Base-by-base conservation (phyloP, 2,329 filamentous ascomycete species). In the Cercospora sp. region DNA sequence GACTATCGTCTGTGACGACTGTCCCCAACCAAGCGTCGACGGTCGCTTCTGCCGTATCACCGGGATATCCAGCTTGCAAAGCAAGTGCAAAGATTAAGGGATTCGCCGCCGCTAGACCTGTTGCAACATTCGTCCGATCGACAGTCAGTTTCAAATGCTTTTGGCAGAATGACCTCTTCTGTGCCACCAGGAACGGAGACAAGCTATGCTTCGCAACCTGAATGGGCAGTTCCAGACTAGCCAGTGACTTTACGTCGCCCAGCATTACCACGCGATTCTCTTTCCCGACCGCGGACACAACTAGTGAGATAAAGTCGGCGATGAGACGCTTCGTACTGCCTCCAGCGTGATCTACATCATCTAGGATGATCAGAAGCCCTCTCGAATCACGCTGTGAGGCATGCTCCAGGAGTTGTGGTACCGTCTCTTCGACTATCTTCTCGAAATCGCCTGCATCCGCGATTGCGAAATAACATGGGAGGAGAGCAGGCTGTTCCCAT, bases 11-110 rank as follows among this genome's bases (percentile, higher is more conserved):
- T 5, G 0, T 12, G n/a, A 18, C 6, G 16, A 60, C 33, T 33
- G 57, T 30, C 23, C 10, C 57, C 8, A 60, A 20, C 57, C 57
- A 60, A 33, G 26, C 28, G 18, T 60, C 57, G 10, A 60, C 12
- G n/a, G 33, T 40, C 9, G 26, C 33, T 60, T 60, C 57, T 16
- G 57, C 57, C 4, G 57, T 16, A 5, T 40, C 20, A 18, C 57
- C 57, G 10, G 12, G 3, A n/a, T 45, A 3, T 13, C 36, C 26
- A 26, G 60, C 33, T n/a, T 31, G 60, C 18, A 63, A 8, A 5
- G 60, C 60, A 48, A 63, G 60, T 18, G 60, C 60, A 30, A 63
- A 63, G 3, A 63, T 6, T 12, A 4, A 28, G 5, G 36, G 60
- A 18, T 63, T 51, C 4, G 33, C 26, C 16, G 60, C 31, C 20